Evolutionary conservation across 345 rosid genomes (phyloP), one percentile per base, ranked within the genome.

Genomic region (Diplotaxis tenuifolia): DNA sequence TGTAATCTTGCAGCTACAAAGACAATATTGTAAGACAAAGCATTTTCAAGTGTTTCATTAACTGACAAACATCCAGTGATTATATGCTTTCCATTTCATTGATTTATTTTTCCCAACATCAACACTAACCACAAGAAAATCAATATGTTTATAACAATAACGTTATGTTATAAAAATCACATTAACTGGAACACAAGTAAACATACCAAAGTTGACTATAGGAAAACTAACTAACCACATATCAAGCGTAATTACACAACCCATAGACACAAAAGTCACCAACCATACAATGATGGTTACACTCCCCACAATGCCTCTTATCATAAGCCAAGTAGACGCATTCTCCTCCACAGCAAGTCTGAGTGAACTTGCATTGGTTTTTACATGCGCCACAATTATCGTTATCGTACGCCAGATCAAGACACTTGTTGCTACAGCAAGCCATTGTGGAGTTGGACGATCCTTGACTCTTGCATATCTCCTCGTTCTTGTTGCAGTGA

Each of bases 391-490:
- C 98, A 14, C 98, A 90, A 67, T 93, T 86, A 45, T 85, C 55
- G 6, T 62, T 21, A 54, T 90, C 90, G 2, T 49, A 25, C 0
- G 77, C 27, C 60, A 90, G 45, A 67, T 87, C 80, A 29, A 82
- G 54, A 66, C 98, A 93, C 65, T 86, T 90, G 84, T 93, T 88
- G 79, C 83, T 82, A 80, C 98, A 93, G 68, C 98, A 93, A 29
- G 57, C 56, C 79, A 75, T 62, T 1, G 81, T 83, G 23, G 80
- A 64, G 69, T 75, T 75, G 57, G 28, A 27, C 11, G 60, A 45
- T 7, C 69, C 70, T 7, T 49, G 62, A 23, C 56, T 10, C 53
- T 70, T 1, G 80, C 96, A 90, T 12, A 63, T 52, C 38, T 81
- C 84, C 9, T 78, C 50, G 67, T 88, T 82, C 50, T 87, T 86